Evolutionary conservation across 1,139 yeast species (phyloP).

Genomic region (Groenewaldozyma sp.): DNA sequence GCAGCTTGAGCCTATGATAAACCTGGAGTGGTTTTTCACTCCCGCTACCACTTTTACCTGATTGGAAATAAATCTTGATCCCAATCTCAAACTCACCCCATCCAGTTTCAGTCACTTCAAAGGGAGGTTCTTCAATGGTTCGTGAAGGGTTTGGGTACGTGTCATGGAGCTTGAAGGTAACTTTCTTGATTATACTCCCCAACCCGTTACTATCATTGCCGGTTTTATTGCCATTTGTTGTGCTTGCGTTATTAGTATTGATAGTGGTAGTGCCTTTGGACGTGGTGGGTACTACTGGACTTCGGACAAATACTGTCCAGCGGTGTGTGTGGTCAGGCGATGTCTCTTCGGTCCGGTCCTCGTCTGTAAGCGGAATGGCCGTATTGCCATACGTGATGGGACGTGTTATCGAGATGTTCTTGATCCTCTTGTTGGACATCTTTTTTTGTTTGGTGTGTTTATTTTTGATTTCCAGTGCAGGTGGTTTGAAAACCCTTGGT

Average conservation of each 20-base stretch:
- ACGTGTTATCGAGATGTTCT: slow-evolving; percentile 70
- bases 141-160: slow-evolving; percentile 83
- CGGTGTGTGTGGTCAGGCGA: slow-evolving; percentile 89
- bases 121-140: slow-evolving; percentile 81
- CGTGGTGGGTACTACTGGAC: slow-evolving; percentile 36
- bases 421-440: slow-evolving; percentile 11
- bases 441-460: not conserved
- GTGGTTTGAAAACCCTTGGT: too few species aligned
- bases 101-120: slow-evolving; percentile 93
- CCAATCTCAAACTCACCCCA: slow-evolving; percentile 99
- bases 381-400: slow-evolving; percentile 85
- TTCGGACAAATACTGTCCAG: slow-evolving; percentile 91
- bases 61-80: slow-evolving; percentile 79
- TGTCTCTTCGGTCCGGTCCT: slow-evolving; percentile 44
- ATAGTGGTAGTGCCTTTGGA: slow-evolving; percentile 37
- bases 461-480: not conserved
- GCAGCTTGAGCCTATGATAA: slow-evolving; percentile 83
- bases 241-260: too few species aligned
- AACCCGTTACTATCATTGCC: slow-evolving; percentile 45
- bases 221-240: slow-evolving; percentile 7
- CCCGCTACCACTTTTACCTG: slow-evolving; percentile 33
- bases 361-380: slow-evolving; percentile 62
- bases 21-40: slow-evolving; percentile 73
- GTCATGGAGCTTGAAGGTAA: slow-evolving; percentile 89
- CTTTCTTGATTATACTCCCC: slow-evolving; percentile 77